These are phyloP conservation scores for Castanea mollissima DNA, from an alignment of 306 rosid genomes.

Conservation along the genomic window DNA sequence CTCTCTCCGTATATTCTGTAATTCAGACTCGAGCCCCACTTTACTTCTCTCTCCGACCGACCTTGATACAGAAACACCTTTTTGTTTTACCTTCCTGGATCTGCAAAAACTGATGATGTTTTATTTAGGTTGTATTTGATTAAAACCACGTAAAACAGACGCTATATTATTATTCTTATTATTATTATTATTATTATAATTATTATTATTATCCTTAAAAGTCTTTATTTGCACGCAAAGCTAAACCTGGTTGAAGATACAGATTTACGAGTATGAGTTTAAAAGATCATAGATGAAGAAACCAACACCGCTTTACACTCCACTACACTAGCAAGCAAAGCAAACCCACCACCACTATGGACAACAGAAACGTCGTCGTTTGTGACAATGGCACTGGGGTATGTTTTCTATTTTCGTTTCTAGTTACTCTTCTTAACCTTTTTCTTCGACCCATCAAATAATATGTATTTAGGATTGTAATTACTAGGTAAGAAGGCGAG, in stretches of 20 bases:
- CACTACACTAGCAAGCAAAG: background rate
- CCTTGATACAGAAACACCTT: too few relatives aligned
- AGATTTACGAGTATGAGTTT: background rate
- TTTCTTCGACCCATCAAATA: slow-evolving; percentile 6
- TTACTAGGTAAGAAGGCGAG: background rate
- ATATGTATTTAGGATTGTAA: background rate
- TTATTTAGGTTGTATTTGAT: background rate
- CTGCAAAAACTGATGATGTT: too few relatives aligned
- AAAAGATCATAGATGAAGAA: background rate
- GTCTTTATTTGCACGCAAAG: slow-evolving; percentile 30
- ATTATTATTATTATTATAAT: too few relatives aligned
- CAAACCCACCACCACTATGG: slow-evolving; percentile 41
- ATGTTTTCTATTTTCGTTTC: slow-evolving; percentile 10
- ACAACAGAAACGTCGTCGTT: slow-evolving; percentile 78
- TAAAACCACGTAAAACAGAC: too few relatives aligned
- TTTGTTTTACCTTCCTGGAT: too few relatives aligned
- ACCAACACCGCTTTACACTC: background rate
- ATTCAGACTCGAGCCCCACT: too few relatives aligned
- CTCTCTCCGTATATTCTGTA: too few relatives aligned
- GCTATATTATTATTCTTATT: background rate
- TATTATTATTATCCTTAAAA: too few relatives aligned
- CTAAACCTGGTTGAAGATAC: slow-evolving; percentile 11
- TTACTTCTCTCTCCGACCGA: too few relatives aligned
- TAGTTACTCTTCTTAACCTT: background rate
- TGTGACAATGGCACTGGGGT: slow-evolving; percentile 99